Conservation (phyloP, 2,329 filamentous ascomycete genomes). For the Ophiostoma angusticollis region DNA sequence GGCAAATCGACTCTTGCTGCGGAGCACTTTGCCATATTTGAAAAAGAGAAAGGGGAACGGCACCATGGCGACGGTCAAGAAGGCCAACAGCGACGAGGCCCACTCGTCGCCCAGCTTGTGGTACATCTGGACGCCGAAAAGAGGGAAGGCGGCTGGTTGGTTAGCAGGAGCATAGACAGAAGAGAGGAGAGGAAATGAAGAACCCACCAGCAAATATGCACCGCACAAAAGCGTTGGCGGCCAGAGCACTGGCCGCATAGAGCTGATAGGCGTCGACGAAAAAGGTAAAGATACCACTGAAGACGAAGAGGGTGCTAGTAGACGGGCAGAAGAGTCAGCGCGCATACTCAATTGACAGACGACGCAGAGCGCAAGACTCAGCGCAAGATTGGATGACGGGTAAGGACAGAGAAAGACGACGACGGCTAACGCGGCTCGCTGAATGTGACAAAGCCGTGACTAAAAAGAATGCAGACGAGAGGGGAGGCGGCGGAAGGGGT, state of each 20-base stretch:
- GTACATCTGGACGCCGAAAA: slow-evolving; percentile 67
- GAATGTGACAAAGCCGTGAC: slow-evolving; percentile 21
- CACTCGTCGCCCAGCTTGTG: slow-evolving; percentile 55
- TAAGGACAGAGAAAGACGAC: neutral
- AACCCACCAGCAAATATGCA: slow-evolving; percentile 67
- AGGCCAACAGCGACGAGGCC: slow-evolving; percentile 50
- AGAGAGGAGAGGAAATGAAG: too few relatives aligned
- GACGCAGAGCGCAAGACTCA: slow-evolving; percentile 19
- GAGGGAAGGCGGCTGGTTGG: slow-evolving; percentile 55
- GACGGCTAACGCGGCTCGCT: neutral
- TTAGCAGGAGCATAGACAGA: too few relatives aligned
- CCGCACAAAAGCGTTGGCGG: slow-evolving; percentile 70
- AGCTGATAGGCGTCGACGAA: slow-evolving; percentile 67
- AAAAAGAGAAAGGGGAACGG: slow-evolving; percentile 54
- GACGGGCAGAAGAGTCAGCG: slow-evolving; percentile 1
- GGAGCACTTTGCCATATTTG: slow-evolving; percentile 44
- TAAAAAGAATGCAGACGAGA: too few relatives aligned
- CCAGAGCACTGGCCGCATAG: slow-evolving; percentile 65
- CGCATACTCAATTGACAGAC: slow-evolving; percentile 13
- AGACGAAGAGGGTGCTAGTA: slow-evolving; percentile 59
- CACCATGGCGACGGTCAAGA: slow-evolving; percentile 47
- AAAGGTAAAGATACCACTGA: slow-evolving; percentile 79
- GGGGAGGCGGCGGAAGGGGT: too few relatives aligned
- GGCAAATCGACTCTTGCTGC: slow-evolving; percentile 42
- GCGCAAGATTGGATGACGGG: slow-evolving; percentile 14